A percentile compares a stretch with the other conserved stretches of the same genome.
These are phyloP conservation scores for Salix udensis DNA, from an alignment of 345 rosid genomes.

Conservation along the genomic window DNA sequence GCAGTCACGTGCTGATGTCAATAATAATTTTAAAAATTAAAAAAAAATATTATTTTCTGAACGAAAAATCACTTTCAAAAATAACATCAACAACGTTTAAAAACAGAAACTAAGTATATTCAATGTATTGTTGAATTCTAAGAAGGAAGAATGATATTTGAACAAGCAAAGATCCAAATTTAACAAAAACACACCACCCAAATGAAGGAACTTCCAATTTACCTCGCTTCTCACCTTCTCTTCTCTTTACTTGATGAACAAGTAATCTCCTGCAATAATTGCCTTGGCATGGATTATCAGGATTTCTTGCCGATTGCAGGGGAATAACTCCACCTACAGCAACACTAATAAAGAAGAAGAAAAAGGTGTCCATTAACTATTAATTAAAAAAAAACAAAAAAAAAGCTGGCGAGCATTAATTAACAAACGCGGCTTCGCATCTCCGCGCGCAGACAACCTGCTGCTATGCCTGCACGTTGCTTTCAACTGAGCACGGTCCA, in stretches of 20 bases:
- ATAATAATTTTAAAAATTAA: no score
- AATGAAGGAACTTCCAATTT: no score
- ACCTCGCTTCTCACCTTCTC: not conserved
- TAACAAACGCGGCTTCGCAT: slow-evolving; percentile 22
- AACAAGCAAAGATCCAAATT: no score
- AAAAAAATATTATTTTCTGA: no score
- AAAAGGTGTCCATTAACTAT: not conserved
- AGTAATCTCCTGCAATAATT: not conserved
- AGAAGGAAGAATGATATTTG: no score
- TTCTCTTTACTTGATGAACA: not conserved
- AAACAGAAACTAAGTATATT: no score
- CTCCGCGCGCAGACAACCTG: slow-evolving; percentile 23
- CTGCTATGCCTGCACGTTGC: slow-evolving; percentile 2
- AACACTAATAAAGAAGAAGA: not conserved
- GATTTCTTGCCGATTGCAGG: not conserved
- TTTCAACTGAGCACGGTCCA: not conserved
- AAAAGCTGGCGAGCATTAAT: not conserved
- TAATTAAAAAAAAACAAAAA: not conserved
- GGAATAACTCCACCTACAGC: not conserved
- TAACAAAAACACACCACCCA: no score
- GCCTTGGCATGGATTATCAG: not conserved
- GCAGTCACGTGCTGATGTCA: no score
- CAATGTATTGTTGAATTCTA: no score
- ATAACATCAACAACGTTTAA: rapidly evolving
- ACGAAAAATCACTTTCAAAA: no score